Evolutionary conservation across 2,329 filamentous ascomycete species (phyloP).

Genomic region (Trichoderma cornu-damae): DNA sequence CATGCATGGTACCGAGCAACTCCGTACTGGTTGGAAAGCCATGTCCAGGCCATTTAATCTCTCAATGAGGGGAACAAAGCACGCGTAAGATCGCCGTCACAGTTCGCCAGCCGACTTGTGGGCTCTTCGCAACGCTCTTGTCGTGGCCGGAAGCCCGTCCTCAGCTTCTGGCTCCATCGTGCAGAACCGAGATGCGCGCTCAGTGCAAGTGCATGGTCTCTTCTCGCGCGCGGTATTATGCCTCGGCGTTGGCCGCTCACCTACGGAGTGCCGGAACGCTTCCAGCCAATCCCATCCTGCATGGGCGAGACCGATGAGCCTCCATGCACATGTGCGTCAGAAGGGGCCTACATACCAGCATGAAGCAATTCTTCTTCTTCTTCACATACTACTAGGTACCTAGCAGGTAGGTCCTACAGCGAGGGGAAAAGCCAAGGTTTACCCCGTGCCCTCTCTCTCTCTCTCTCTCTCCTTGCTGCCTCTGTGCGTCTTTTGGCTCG

Average conservation of each 20-base stretch:
- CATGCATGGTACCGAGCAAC: neutral
- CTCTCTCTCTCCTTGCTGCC: too few relatives aligned
- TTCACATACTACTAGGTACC: neutral
- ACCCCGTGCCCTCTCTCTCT: neutral
- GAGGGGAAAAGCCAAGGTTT: too few relatives aligned
- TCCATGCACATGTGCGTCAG: slow-evolving; percentile 17
- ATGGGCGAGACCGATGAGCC: slow-evolving; percentile 12
- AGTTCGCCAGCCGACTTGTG: neutral
- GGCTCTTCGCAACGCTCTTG: neutral
- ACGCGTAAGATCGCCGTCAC: neutral
- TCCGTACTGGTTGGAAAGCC: neutral
- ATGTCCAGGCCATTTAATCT: slow-evolving; percentile 5
- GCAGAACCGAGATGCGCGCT: neutral
- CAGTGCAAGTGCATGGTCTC: neutral
- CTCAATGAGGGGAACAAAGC: neutral
- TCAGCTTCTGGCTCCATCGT: neutral
- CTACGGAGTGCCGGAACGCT: neutral
- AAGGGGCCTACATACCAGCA: neutral
- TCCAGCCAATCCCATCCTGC: slow-evolving; percentile 8
- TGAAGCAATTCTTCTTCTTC: neutral
- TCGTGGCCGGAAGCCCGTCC: neutral
- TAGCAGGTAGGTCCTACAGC: too few relatives aligned
- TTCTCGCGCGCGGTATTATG: too few relatives aligned
- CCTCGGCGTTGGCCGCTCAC: neutral
- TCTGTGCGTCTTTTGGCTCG: neutral